These are phyloP conservation scores for Lepiota venenata DNA, from an alignment of 768 basidiomycete genomes.

Conservation along the genomic window DNA sequence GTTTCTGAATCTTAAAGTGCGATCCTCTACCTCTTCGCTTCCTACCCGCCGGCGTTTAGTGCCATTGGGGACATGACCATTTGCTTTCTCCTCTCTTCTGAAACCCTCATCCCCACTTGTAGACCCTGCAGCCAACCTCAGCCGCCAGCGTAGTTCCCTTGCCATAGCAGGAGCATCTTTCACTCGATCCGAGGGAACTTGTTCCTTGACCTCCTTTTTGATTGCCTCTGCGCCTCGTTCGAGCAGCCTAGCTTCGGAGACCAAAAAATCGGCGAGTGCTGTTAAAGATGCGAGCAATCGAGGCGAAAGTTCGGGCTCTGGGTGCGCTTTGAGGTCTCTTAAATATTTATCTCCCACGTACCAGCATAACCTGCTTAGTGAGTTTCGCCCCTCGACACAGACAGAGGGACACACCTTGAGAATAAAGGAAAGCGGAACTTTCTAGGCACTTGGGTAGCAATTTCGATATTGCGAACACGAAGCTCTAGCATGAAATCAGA, in stretches of 20 bases:
- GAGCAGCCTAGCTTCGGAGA: slow-evolving; percentile 69
- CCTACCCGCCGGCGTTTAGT: slow-evolving; percentile 42
- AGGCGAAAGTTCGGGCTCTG: slow-evolving; percentile 27
- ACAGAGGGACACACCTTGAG: slow-evolving; percentile 45
- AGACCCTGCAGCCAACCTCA: slow-evolving; percentile 56
- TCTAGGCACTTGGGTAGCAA: slow-evolving; percentile 87
- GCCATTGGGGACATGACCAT: slow-evolving; percentile 22
- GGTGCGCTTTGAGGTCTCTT: slow-evolving; percentile 59
- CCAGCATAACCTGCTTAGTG: slow-evolving; percentile 73
- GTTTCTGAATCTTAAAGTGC: slow-evolving; percentile 47
- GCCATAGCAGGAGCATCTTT: slow-evolving; percentile 81
- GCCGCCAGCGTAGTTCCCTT: slow-evolving; percentile 84
- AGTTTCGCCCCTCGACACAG: not conserved
- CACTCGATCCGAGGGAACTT: slow-evolving; percentile 76
- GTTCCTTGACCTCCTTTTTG: slow-evolving; percentile 76
- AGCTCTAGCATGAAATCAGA: slow-evolving; percentile 55
- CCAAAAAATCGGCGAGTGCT: slow-evolving; percentile 73
- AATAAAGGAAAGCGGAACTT: slow-evolving; percentile 88
- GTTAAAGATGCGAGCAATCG: slow-evolving; percentile 72
- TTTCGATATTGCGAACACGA: slow-evolving; percentile 87
- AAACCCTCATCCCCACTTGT: slow-evolving; percentile 65
- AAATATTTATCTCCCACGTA: slow-evolving; percentile 83
- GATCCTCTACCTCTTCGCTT: slow-evolving; percentile 24
- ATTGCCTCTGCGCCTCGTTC: slow-evolving; percentile 68
- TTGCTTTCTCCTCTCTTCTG: slow-evolving; percentile 22